These are phyloP conservation scores for Aureobasidium sp. DNA, from an alignment of 2,329 filamentous ascomycete genomes.

Conservation along the genomic window DNA sequence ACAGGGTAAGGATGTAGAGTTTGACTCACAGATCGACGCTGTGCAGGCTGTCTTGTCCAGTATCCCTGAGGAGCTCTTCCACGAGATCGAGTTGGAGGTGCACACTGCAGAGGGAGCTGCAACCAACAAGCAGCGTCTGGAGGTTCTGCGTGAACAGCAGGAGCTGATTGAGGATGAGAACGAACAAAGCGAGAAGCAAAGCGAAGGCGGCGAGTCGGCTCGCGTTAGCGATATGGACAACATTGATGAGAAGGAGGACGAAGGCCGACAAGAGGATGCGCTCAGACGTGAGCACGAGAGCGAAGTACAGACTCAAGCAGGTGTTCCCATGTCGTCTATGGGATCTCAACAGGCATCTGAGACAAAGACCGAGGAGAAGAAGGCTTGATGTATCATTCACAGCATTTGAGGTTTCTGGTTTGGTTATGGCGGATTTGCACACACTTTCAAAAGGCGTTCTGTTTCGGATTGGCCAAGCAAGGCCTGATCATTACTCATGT, in stretches of 20 bases:
- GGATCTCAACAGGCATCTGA: background rate
- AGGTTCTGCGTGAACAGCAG: constrained; percentile 97
- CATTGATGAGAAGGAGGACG: constrained; percentile 88
- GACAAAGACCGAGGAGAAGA: constrained; percentile 7
- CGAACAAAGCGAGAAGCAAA: constrained; percentile 76
- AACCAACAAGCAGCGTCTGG: constrained; percentile 97
- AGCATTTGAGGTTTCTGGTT: constrained; percentile 1
- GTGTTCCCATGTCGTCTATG: background rate
- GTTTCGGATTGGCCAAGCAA: background rate
- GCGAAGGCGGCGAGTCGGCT: constrained; percentile 51
- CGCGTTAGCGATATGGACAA: constrained; percentile 68
- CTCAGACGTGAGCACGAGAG: constrained; percentile 21
- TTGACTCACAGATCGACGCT: constrained; percentile 84
- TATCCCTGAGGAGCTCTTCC: constrained; percentile 96
- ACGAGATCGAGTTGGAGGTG: constrained; percentile 98
- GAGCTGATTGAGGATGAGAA: constrained; percentile 97
- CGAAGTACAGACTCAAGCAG: constrained; percentile 17
- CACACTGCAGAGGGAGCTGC: constrained; percentile 94
- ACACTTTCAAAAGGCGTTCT: constrained; percentile 3
- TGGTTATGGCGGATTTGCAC: background rate
- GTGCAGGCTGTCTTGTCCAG: constrained; percentile 85
- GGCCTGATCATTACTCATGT: background rate
- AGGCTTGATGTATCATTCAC: constrained; percentile 1
- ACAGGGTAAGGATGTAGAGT: constrained; percentile 73
- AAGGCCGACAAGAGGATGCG: constrained; percentile 23